A percentile compares a stretch with the other conserved stretches of the same genome.
Evolutionary conservation across 2,329 filamentous ascomycete species (phyloP).

Genomic region (Talaromyces islandicus): DNA sequence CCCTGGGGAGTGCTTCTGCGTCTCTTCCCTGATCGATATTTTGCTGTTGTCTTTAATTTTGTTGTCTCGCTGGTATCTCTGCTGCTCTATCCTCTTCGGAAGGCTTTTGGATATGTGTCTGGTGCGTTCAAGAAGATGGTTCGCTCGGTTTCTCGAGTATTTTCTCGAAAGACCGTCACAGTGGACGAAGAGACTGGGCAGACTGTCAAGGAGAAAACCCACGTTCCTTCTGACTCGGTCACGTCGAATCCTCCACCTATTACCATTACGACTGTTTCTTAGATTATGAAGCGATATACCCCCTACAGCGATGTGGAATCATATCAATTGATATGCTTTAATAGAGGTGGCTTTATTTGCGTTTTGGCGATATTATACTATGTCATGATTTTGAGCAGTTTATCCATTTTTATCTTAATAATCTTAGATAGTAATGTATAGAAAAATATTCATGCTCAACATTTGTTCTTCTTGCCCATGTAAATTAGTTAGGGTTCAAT

Average conservation of each 20-base stretch:
- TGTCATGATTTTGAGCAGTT: neutral
- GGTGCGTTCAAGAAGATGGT: conserved; percentile 23
- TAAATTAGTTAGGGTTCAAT: neutral
- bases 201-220: conserved; percentile 8
- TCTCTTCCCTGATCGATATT: conserved; percentile 64
- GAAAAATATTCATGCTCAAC: neutral
- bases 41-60: conserved; percentile 40
- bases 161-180: neutral
- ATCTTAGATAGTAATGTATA: neutral
- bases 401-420: neutral
- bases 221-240: conserved; percentile 15
- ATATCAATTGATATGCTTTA: neutral
- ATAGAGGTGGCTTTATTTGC: neutral
- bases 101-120: conserved; percentile 22
- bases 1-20: conserved; percentile 77
- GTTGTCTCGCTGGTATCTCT: conserved; percentile 50
- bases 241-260: conserved; percentile 28
- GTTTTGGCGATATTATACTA: neutral
- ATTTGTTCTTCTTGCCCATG: neutral
- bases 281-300: conserved; percentile 7
- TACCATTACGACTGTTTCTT: conserved; percentile 31
- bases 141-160: conserved; percentile 19
- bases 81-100: conserved; percentile 39
- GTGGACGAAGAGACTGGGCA: conserved; percentile 13
- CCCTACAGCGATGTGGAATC: neutral